Evolutionary conservation across 2,329 filamentous ascomycete genomes (phyloP).

Genomic region (Xylariaceae sp.): DNA sequence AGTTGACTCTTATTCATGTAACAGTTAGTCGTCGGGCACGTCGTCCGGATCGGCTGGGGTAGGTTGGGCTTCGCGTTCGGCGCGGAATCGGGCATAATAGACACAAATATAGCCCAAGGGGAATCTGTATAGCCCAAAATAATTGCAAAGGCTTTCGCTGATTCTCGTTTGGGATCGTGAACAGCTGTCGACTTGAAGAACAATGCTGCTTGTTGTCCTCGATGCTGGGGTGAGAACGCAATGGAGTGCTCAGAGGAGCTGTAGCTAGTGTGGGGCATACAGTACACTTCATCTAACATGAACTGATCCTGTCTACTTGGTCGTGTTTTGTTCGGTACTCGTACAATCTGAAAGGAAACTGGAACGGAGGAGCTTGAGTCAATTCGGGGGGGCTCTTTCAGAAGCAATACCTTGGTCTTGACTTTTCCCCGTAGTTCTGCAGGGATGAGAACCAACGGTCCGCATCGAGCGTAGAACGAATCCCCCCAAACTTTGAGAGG

Average conservation of each 20-base stretch:
- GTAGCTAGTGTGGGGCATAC: constrained; percentile 1
- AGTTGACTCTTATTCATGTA: too few relatives aligned
- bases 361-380: too few relatives aligned
- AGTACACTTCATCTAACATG: constrained; percentile 7
- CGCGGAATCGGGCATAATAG: too few relatives aligned
- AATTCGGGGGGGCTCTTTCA: too few relatives aligned
- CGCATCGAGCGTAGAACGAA: constrained; percentile 3
- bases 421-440: constrained; percentile 7
- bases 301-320: constrained; percentile 1
- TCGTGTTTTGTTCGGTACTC: not conserved
- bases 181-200: too few relatives aligned
- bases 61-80: too few relatives aligned
- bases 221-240: not conserved
- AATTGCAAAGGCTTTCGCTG: too few relatives aligned
- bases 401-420: too few relatives aligned
- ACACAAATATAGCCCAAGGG: constrained; percentile 8
- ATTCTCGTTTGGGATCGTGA: too few relatives aligned
- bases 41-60: too few relatives aligned
- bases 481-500: too few relatives aligned
- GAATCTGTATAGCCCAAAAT: not conserved
- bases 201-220: not conserved
- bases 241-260: not conserved
- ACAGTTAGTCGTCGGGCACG: too few relatives aligned
- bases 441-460: constrained; percentile 7
- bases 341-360: not conserved